Conservation (phyloP, 73 alveolate species). For the Blepharisma japonicum region DNA sequence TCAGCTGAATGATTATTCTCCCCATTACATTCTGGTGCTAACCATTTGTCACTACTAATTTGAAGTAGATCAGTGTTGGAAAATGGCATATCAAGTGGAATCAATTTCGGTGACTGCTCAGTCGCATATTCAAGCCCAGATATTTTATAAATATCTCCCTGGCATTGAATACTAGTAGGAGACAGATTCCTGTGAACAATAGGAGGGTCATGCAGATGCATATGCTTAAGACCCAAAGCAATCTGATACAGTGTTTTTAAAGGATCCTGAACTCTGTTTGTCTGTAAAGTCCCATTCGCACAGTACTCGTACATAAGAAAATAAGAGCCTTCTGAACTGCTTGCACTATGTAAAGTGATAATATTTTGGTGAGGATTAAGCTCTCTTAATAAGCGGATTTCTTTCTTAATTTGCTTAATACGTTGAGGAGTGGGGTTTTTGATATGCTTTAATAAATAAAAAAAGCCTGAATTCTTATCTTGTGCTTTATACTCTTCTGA, state of each 20-base stretch:
- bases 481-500: too few species aligned
- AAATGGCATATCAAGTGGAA: not conserved
- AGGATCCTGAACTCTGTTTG: not conserved
- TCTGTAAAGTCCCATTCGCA: not conserved
- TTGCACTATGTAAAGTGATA: not conserved
- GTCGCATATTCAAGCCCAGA: not conserved
- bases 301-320: not conserved
- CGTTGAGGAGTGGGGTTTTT: too few species aligned
- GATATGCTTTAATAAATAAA: too few species aligned
- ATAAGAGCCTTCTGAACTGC: not conserved
- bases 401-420: too few species aligned
- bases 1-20: not conserved
- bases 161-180: not conserved
- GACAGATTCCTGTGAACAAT: conserved; percentile 11
- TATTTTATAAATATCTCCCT: not conserved
- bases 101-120: not conserved
- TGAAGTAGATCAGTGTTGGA: not conserved
- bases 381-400: too few species aligned
- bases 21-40: not conserved
- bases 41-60: not conserved
- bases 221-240: not conserved
- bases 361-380: not conserved
- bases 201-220: not conserved
- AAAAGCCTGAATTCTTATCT: too few species aligned
- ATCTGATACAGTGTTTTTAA: not conserved